phyloP scores from a whole-genome alignment of 208 protist genomes.

The Leishmania amazonensis region DNA sequence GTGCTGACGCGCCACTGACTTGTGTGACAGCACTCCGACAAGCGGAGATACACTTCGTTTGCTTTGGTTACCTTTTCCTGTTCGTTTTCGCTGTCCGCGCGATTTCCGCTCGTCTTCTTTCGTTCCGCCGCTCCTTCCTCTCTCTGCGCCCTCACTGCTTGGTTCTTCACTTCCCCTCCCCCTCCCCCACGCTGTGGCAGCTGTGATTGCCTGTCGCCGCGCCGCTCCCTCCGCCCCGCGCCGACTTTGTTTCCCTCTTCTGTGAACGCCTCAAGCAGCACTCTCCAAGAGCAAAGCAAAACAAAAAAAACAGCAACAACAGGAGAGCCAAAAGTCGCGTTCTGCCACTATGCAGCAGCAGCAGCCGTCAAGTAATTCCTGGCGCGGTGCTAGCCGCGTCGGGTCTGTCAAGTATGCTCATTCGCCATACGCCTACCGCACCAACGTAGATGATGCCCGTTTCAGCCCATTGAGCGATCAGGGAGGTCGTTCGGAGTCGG shows the following conservation, averaged over 20 bases:
- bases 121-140: background rate
- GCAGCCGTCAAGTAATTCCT: conserved; percentile 9
- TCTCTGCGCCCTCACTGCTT: background rate
- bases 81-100: background rate
- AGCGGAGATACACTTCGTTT: background rate
- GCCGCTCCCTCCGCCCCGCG: background rate
- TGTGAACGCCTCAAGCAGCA: background rate
- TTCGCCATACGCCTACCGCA: conserved; percentile 37
- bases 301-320: background rate
- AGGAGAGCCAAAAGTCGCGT: background rate
- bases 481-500: background rate
- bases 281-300: background rate
- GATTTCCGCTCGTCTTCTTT: background rate
- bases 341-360: background rate
- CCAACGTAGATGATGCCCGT: conserved; percentile 20
- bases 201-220: too few relatives aligned
- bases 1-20: background rate
- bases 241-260: background rate
- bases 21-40: background rate
- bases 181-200: background rate
- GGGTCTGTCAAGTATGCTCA: conserved; percentile 37
- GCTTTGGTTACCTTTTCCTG: background rate
- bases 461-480: conserved; percentile 20
- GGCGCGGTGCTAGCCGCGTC: conserved; percentile 6
- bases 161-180: background rate